Evolutionary conservation across 306 rosid genomes (phyloP).

Genomic region (Quercus robur): DNA sequence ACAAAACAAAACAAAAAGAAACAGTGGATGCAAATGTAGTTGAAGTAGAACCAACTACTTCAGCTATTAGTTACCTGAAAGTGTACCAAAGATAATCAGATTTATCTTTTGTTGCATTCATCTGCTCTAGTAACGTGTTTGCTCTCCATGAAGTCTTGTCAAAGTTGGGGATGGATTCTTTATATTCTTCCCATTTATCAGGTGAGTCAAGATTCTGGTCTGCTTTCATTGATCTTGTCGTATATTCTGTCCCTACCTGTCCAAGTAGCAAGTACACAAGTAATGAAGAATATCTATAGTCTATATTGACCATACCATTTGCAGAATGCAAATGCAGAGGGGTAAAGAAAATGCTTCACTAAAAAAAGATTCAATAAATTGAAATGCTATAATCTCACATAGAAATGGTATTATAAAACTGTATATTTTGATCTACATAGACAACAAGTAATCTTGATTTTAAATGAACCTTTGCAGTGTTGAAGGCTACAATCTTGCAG

Average conservation of each 20-base stretch:
- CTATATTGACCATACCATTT: neutral
- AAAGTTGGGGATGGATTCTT: slow-evolving; percentile 4
- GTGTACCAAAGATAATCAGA: slow-evolving; percentile 13
- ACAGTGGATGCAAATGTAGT: neutral
- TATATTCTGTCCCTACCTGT: neutral
- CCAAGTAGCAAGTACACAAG: neutral
- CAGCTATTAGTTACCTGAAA: slow-evolving; percentile 1
- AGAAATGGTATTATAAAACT: too few species aligned
- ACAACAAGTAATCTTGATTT: neutral
- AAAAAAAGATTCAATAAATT: neutral
- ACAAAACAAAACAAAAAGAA: neutral
- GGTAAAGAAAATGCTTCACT: neutral
- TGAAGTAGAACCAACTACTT: neutral
- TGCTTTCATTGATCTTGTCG: neutral
- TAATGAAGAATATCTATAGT: neutral
- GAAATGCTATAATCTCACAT: too few species aligned
- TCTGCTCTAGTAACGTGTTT: neutral
- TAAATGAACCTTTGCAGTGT: slow-evolving; percentile 1
- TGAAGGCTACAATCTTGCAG: slow-evolving; percentile 6
- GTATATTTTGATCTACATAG: too few species aligned
- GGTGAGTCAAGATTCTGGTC: neutral
- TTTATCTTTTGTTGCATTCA: neutral
- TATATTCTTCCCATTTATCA: neutral
- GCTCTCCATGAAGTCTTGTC: neutral
- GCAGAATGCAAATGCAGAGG: neutral